Percentiles rank a stretch among this genome's conserved stretches.
Evolutionary conservation across 495 filamentous ascomycete genomes (phyloP).

Genomic region (Aspergillus affinis): DNA sequence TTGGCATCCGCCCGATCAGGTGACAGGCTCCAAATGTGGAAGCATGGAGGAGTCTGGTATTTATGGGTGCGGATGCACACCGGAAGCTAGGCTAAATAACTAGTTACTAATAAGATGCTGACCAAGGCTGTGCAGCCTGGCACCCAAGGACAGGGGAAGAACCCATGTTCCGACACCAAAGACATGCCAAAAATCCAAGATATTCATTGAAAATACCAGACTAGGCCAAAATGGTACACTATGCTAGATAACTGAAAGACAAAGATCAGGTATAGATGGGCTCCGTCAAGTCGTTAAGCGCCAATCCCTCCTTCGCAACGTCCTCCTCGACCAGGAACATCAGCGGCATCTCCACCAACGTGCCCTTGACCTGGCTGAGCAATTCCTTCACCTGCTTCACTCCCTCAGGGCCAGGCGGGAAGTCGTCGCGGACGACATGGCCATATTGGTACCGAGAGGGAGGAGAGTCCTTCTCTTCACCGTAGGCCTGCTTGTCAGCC

Average conservation of each 20-base stretch:
- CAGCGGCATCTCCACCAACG: slow-evolving; percentile 89
- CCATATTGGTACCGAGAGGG: slow-evolving; percentile 66
- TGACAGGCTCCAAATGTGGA: neutral
- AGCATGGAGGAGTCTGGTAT: too few relatives aligned
- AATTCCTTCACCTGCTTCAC: slow-evolving; percentile 77
- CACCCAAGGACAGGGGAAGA: too few relatives aligned
- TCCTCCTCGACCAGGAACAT: slow-evolving; percentile 85
- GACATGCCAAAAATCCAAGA: slow-evolving; percentile 4
- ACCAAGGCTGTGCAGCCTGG: too few relatives aligned
- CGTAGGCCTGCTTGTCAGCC: slow-evolving; percentile 45
- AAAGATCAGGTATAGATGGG: slow-evolving; percentile 71
- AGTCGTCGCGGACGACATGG: slow-evolving; percentile 82
- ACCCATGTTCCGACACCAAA: neutral
- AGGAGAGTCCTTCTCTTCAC: slow-evolving; percentile 35
- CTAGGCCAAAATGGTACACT: slow-evolving; percentile 4
- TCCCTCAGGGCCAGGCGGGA: slow-evolving; percentile 60
- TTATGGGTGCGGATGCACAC: too few relatives aligned
- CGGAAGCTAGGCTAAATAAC: too few relatives aligned
- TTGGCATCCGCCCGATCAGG: neutral
- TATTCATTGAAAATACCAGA: slow-evolving; percentile 4
- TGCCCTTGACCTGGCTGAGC: slow-evolving; percentile 72
- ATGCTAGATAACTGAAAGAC: slow-evolving; percentile 5
- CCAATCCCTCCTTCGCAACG: slow-evolving; percentile 81
- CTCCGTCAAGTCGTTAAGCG: slow-evolving; percentile 77
- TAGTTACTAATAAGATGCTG: too few relatives aligned